These are phyloP conservation scores for Kurtzmaniella quercitrusa DNA, from an alignment of 1,139 yeast genomes.

Conservation along the genomic window DNA sequence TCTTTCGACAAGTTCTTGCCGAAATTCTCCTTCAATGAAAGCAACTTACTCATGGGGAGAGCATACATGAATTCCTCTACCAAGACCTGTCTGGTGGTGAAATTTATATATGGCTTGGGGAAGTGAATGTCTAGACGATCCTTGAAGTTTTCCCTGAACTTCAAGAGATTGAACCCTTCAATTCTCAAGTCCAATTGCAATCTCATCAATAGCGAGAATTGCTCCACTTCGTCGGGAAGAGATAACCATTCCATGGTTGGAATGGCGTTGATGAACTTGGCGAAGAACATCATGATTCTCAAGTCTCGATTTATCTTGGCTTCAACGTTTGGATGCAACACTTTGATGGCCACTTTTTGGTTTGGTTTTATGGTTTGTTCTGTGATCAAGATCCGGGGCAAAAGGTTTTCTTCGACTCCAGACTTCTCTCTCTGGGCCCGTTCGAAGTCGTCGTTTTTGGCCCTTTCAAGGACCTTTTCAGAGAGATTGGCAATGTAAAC, in stretches of 20 bases:
- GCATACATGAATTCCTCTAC: conserved; percentile 87
- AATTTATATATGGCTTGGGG: conserved; percentile 69
- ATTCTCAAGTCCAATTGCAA: conserved; percentile 85
- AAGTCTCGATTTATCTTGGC: conserved; percentile 73
- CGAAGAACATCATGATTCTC: conserved; percentile 78
- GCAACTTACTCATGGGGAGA: conserved; percentile 69
- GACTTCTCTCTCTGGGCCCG: conserved; percentile 12
- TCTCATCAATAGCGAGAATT: conserved; percentile 80
- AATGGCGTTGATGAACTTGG: conserved; percentile 57
- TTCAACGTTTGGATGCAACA: conserved; percentile 83
- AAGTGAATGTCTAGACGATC: conserved; percentile 64
- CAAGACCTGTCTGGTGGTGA: conserved; percentile 67
- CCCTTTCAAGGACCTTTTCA: conserved; percentile 34
- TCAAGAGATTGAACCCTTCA: conserved; percentile 75
- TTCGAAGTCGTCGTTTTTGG: conserved; percentile 25
- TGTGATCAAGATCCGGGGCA: conserved; percentile 35
- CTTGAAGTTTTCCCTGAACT: conserved; percentile 61
- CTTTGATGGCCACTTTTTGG: conserved; percentile 81
- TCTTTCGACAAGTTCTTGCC: conserved; percentile 62
- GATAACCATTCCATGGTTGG: conserved; percentile 99
- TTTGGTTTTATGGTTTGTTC: conserved; percentile 37
- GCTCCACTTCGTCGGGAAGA: conserved; percentile 89
- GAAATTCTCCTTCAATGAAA: conserved; percentile 39
- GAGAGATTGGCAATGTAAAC: conserved; percentile 76
- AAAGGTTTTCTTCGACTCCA: conserved; percentile 18